Conservation (phyloP, 768 basidiomycete species). For the Xerocomellus chrysenteron region DNA sequence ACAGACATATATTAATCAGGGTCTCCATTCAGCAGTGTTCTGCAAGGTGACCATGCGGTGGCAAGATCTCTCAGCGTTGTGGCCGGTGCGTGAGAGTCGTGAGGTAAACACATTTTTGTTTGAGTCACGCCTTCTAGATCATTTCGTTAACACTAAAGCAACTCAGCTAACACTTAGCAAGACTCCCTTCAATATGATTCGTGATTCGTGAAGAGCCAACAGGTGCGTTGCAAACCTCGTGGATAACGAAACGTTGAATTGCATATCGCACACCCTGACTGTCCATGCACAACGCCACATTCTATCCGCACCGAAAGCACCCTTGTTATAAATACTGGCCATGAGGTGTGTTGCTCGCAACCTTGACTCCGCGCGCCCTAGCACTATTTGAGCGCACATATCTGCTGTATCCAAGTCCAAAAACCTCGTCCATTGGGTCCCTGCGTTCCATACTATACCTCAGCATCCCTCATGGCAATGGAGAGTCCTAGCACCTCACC, state of each 20-base stretch:
- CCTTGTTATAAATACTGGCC: neutral
- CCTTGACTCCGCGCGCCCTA: neutral
- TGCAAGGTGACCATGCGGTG: slow-evolving; percentile 8
- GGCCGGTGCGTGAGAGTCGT: neutral
- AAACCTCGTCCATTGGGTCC: neutral
- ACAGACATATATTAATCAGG: neutral
- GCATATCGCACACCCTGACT: slow-evolving; percentile 1
- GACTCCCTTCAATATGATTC: neutral
- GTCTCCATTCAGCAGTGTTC: neutral
- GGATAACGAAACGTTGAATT: slow-evolving; percentile 4
- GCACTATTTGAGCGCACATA: slow-evolving; percentile 6
- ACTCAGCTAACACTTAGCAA: neutral
- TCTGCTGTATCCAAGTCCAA: neutral
- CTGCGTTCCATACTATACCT: neutral
- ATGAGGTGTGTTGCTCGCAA: neutral
- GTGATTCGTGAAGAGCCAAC: neutral
- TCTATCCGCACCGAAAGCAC: neutral
- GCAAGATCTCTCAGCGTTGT: too few species aligned
- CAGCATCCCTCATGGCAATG: neutral
- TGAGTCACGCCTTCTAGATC: neutral
- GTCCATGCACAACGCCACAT: neutral
- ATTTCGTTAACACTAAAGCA: neutral
- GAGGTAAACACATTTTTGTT: neutral
- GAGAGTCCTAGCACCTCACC: neutral
- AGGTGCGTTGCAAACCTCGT: slow-evolving; percentile 1